A percentile compares a stretch with the other conserved stretches of the same genome.
phyloP scores from a whole-genome alignment of 1,284 basidiomycete genomes.

The Peniophora sp. region DNA sequence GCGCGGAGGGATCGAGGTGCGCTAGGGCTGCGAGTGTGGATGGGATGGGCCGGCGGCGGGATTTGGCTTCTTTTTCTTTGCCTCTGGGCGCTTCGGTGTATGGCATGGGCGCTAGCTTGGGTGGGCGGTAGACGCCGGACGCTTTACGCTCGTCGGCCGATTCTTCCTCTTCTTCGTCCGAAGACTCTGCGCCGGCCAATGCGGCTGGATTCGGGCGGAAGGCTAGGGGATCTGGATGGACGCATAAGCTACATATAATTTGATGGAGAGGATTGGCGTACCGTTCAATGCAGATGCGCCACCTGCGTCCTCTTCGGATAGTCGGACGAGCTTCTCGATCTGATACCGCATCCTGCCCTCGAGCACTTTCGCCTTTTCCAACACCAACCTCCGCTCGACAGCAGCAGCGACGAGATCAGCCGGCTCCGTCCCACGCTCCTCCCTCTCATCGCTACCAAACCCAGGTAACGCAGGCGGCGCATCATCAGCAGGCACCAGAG shows the following conservation, averaged over 20 bases:
- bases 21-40: slow-evolving; percentile 66
- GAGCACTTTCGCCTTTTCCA: slow-evolving; percentile 77
- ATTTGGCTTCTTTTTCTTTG: slow-evolving; percentile 29
- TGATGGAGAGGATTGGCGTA: slow-evolving; percentile 22
- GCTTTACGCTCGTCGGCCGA: slow-evolving; percentile 14
- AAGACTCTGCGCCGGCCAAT: slow-evolving; percentile 36
- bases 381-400: slow-evolving; percentile 64
- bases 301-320: slow-evolving; percentile 55
- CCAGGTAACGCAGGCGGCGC: neutral
- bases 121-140: slow-evolving; percentile 81
- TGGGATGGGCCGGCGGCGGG: slow-evolving; percentile 47
- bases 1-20: slow-evolving; percentile 55
- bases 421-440: slow-evolving; percentile 40
- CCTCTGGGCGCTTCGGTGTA: slow-evolving; percentile 63
- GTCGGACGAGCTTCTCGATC: slow-evolving; percentile 84
- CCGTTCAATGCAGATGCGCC: slow-evolving; percentile 57
- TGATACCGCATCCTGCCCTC: slow-evolving; percentile 91
- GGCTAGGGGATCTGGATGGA: slow-evolving; percentile 70
- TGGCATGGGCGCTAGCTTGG: slow-evolving; percentile 87
- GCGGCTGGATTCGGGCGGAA: slow-evolving; percentile 86
- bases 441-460: slow-evolving; percentile 51
- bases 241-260: neutral
- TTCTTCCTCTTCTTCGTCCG: slow-evolving; percentile 24
- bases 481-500: slow-evolving; percentile 24
- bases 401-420: slow-evolving; percentile 69